A percentile compares a stretch with the other conserved stretches of the same genome.
phyloP scores from a whole-genome alignment of 2,329 filamentous ascomycete genomes.

The Didymella pomorum region DNA sequence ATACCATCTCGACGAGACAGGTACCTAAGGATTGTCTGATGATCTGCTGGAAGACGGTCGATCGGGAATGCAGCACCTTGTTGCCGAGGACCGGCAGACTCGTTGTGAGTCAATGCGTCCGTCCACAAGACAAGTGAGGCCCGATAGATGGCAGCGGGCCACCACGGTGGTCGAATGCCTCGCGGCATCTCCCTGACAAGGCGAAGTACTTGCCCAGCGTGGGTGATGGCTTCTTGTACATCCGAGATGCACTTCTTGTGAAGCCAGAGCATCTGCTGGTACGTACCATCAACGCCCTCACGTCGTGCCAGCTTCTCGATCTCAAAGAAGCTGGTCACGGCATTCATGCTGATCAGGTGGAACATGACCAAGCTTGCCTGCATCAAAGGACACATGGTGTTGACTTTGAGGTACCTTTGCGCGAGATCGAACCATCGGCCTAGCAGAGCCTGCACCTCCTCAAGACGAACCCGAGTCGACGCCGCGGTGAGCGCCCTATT shows the following conservation, averaged over 20 bases:
- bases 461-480: constrained; percentile 67
- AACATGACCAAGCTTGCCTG: constrained; percentile 73
- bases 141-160: constrained; percentile 75
- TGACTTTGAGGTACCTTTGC: constrained; percentile 62
- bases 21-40: constrained; percentile 61
- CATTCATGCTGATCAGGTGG: constrained; percentile 74
- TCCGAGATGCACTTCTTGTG: constrained; percentile 71
- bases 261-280: constrained; percentile 62
- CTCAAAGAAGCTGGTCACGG: constrained; percentile 71
- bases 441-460: constrained; percentile 70
- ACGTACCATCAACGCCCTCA: constrained; percentile 65
- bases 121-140: constrained; percentile 55
- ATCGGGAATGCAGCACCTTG: constrained; percentile 58
- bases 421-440: constrained; percentile 74
- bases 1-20: constrained; percentile 62
- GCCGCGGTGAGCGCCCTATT: constrained; percentile 64
- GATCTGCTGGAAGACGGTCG: constrained; percentile 60
- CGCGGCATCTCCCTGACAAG: constrained; percentile 67
- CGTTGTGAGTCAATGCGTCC: constrained; percentile 64
- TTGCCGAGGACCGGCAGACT: constrained; percentile 50
- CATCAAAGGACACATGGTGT: constrained; percentile 66
- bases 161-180: constrained; percentile 72
- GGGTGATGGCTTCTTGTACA: constrained; percentile 70
- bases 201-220: constrained; percentile 72
- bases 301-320: constrained; percentile 72